Percentiles rank a stretch among this genome's conserved stretches.
phyloP scores from a whole-genome alignment of 75 land plant genomes.

The Cupressus sempervirens region DNA sequence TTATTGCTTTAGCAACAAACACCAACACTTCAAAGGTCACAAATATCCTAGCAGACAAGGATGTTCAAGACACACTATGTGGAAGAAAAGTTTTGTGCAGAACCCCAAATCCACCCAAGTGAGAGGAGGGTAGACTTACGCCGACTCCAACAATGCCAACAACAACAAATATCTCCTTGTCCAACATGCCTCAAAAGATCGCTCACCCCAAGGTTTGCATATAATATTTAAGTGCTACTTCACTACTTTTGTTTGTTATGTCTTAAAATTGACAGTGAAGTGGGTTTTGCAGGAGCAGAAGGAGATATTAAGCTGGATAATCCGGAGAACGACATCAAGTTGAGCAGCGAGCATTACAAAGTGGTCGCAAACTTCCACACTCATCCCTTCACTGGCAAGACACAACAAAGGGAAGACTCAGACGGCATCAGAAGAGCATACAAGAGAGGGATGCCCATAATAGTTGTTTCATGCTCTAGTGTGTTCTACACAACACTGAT shows the following conservation, averaged over 20 bases:
- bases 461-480: not conserved
- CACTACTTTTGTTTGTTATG: too few relatives aligned
- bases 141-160: not conserved
- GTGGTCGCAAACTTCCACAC: constrained; percentile 6
- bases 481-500: too few relatives aligned
- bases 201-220: too few relatives aligned
- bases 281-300: too few relatives aligned
- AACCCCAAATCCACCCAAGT: not conserved
- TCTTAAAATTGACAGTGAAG: too few relatives aligned
- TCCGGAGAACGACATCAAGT: not conserved
- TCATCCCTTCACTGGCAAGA: not conserved
- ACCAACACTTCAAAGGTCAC: not conserved
- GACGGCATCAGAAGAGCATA: not conserved
- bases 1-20: not conserved
- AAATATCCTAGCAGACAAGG: not conserved
- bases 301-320: not conserved
- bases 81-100: not conserved
- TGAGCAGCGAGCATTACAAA: not conserved
- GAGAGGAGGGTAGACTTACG: constrained; percentile 2
- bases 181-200: not conserved
- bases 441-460: not conserved
- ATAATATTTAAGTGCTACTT: too few relatives aligned
- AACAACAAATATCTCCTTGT: not conserved
- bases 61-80: not conserved
- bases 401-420: not conserved